Percentiles rank a stretch among this genome's conserved stretches.
These are phyloP conservation scores for Cryptococcus hybrid DNA, from an alignment of 1,284 basidiomycete species.

Conservation along the genomic window DNA sequence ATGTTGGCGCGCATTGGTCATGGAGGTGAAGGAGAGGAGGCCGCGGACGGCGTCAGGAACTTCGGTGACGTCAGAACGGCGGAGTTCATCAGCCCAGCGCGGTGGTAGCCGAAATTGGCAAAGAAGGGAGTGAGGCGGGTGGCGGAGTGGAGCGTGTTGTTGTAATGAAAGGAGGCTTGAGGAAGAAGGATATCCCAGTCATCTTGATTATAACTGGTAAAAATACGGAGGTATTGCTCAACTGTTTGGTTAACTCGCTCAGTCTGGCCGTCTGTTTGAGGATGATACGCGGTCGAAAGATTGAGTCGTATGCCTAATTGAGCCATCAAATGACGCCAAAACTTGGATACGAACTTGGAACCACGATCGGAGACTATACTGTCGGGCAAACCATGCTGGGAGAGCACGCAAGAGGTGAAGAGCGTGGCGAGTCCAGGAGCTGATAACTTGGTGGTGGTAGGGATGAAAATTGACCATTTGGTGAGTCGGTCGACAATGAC, in stretches of 20 bases:
- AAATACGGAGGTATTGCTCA: conserved; percentile 47
- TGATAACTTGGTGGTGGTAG: too few species aligned
- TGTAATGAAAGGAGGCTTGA: conserved; percentile 54
- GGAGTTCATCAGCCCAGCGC: not conserved
- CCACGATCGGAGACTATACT: too few species aligned
- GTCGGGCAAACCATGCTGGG: conserved; percentile 17
- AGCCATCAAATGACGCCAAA: conserved; percentile 13
- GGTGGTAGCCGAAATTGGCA: conserved; percentile 50
- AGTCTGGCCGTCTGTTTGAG: conserved; percentile 52
- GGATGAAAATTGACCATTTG: conserved; percentile 53
- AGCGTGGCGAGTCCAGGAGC: too few species aligned
- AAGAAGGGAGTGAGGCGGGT: conserved; percentile 50
- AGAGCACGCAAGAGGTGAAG: conserved; percentile 13
- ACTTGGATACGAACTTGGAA: conserved; percentile 22
- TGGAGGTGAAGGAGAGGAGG: not conserved
- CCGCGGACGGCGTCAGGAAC: not conserved
- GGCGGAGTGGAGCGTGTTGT: conserved; percentile 51
- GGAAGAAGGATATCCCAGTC: conserved; percentile 54
- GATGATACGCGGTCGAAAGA: conserved; percentile 53
- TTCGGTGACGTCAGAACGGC: too few species aligned
- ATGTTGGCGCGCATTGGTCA: not conserved
- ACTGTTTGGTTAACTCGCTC: conserved; percentile 53
- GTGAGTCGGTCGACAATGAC: conserved; percentile 53
- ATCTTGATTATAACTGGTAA: conserved; percentile 47
- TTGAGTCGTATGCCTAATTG: conserved; percentile 25